Percentiles rank a stretch among this genome's conserved stretches.
Conservation (phyloP, 495 filamentous ascomycete genomes). For the Hyaloscypha finlandica region DNA sequence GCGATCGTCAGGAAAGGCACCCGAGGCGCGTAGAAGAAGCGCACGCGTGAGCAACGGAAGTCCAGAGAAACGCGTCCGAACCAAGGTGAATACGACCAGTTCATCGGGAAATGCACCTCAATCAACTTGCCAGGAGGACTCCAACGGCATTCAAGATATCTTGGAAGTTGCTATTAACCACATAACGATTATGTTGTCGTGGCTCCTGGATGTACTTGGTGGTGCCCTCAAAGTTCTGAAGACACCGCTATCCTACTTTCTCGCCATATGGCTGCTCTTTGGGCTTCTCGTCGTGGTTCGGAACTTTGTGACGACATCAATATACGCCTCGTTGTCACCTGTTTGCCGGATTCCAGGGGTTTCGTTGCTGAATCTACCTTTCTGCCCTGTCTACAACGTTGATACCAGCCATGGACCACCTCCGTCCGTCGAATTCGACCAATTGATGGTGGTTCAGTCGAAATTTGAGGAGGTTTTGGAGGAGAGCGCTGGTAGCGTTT, state of each 20-base stretch:
- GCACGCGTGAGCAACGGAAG: slow-evolving; percentile 21
- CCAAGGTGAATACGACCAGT: slow-evolving; percentile 12
- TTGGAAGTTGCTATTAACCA: slow-evolving; percentile 22
- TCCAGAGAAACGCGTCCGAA: slow-evolving; percentile 23
- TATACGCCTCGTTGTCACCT: slow-evolving; percentile 56
- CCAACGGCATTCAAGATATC: slow-evolving; percentile 16
- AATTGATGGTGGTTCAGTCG: slow-evolving; percentile 65
- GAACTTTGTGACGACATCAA: slow-evolving; percentile 51
- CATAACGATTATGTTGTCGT: slow-evolving; percentile 37
- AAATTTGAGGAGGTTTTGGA: slow-evolving; percentile 67
- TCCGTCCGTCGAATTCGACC: slow-evolving; percentile 59
- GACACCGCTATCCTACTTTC: slow-evolving; percentile 53
- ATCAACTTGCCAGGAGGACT: not conserved
- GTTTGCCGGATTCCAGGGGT: slow-evolving; percentile 65
- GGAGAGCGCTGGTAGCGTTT: slow-evolving; percentile 55
- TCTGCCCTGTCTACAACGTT: slow-evolving; percentile 49
- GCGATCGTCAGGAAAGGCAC: slow-evolving; percentile 5
- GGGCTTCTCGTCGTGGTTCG: slow-evolving; percentile 49
- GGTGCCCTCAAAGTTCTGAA: slow-evolving; percentile 52
- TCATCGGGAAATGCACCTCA: not conserved
- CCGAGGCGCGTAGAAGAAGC: slow-evolving; percentile 19
- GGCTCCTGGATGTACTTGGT: slow-evolving; percentile 49
- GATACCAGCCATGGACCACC: slow-evolving; percentile 26
- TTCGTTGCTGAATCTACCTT: slow-evolving; percentile 57
- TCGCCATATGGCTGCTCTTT: slow-evolving; percentile 54